A percentile compares a stretch with the other conserved stretches of the same genome.
Evolutionary conservation across 257 asterid genomes (phyloP).

Genomic region (Nicotiana undulata): DNA sequence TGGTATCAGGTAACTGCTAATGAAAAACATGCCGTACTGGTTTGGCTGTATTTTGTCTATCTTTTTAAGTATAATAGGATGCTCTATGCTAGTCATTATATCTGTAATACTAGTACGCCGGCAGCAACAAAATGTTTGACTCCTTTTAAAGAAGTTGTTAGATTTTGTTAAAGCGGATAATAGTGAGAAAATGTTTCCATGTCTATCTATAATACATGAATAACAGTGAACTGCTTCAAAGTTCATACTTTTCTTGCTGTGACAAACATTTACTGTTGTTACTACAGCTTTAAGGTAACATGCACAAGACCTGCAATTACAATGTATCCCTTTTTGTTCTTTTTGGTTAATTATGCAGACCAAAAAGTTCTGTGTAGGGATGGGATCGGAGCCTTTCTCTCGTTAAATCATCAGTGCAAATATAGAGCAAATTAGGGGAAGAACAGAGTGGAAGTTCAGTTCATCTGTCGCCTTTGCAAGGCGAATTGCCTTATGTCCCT

Average conservation of each 20-base stretch:
- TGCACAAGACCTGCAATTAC: neutral
- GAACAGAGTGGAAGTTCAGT: neutral
- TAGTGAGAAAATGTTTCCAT: neutral
- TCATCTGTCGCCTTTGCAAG: neutral
- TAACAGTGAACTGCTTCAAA: neutral
- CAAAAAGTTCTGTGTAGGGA: neutral
- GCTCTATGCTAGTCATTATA: neutral
- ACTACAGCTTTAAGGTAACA: neutral
- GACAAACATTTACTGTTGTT: neutral
- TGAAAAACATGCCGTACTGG: neutral
- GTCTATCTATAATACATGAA: neutral
- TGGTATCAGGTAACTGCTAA: constrained; percentile 65
- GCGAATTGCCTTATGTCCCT: neutral
- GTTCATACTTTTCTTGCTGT: neutral
- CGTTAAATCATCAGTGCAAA: neutral
- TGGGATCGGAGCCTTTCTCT: neutral
- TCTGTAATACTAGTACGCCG: too few species aligned
- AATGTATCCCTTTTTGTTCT: neutral
- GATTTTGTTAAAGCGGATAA: neutral
- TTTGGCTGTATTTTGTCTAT: neutral
- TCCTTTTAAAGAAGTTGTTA: neutral
- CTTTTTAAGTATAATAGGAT: neutral
- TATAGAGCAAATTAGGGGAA: neutral
- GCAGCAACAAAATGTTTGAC: neutral
- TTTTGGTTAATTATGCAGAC: neutral